phyloP scores from a whole-genome alignment of 192 early-diverging fungal species.

The Chytriomyces sp. region DNA sequence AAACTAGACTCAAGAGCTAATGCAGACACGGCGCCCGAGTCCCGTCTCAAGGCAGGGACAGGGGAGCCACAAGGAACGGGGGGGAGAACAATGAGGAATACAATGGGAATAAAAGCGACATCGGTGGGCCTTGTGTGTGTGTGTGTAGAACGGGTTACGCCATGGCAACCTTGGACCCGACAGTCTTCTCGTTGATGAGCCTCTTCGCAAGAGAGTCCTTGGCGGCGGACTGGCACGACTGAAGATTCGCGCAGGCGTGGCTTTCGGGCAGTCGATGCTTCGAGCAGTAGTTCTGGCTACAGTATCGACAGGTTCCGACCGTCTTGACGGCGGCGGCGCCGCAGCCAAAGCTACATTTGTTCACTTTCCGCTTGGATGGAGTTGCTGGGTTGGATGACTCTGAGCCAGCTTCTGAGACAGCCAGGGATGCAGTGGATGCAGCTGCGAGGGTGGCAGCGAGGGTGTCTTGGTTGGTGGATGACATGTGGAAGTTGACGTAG shows the following conservation, averaged over 20 bases:
- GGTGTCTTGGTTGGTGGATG: neutral
- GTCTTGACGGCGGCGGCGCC: slow-evolving; percentile 62
- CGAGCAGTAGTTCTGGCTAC: slow-evolving; percentile 62
- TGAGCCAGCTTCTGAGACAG: neutral
- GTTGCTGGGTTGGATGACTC: neutral
- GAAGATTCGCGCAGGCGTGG: slow-evolving; percentile 72
- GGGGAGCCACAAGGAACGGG: no score
- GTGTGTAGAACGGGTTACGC: slow-evolving; percentile 1
- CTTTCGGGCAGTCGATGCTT: slow-evolving; percentile 77
- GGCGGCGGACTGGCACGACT: slow-evolving; percentile 64
- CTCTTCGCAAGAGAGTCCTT: slow-evolving; percentile 63
- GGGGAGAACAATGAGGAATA: no score
- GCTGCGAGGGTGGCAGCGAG: slow-evolving; percentile 14
- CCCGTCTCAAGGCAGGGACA: no score
- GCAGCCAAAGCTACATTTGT: slow-evolving; percentile 37
- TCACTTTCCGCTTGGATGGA: slow-evolving; percentile 30
- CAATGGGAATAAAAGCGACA: no score
- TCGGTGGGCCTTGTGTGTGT: no score
- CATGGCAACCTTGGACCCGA: slow-evolving; percentile 70
- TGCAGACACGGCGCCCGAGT: no score
- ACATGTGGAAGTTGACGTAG: slow-evolving; percentile 18
- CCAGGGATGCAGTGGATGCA: slow-evolving; percentile 42
- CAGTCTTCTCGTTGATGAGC: slow-evolving; percentile 72
- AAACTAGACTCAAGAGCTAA: no score
- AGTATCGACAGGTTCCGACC: slow-evolving; percentile 73